Percentiles rank a stretch among this genome's conserved stretches.
Evolutionary conservation across 2,329 filamentous ascomycete species (phyloP).

Genomic region (Chrysoporthe puriensis): DNA sequence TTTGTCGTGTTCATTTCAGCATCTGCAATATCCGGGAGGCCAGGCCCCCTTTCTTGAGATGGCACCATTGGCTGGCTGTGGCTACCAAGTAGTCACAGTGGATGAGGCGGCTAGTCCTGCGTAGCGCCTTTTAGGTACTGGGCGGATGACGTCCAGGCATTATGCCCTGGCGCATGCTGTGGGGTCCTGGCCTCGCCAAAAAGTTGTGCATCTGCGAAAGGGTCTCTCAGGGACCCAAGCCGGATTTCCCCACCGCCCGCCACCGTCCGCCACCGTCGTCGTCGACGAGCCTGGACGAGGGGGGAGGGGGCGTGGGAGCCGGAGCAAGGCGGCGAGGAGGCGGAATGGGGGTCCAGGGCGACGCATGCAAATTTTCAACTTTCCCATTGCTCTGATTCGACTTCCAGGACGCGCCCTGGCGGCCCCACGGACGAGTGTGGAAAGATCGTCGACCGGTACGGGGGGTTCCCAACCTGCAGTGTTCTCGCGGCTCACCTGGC

Average conservation of each 20-base stretch:
- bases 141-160: background rate
- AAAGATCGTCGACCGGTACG: constrained; percentile 6
- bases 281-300: too few species aligned
- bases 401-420: constrained; percentile 12
- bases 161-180: background rate
- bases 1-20: background rate
- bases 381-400: constrained; percentile 25
- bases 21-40: background rate
- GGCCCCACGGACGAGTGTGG: constrained; percentile 9
- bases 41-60: background rate
- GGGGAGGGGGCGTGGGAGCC: background rate
- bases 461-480: background rate
- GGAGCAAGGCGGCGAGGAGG: too few species aligned
- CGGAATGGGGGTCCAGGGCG: background rate
- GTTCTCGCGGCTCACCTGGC: background rate
- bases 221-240: too few species aligned
- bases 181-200: background rate
- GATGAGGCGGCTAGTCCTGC: constrained; percentile 14
- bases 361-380: constrained; percentile 26
- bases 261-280: too few species aligned
- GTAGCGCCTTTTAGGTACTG: background rate
- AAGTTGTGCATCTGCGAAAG: background rate
- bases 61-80: constrained; percentile 3
- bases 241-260: too few species aligned
- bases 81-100: background rate